Conservation (phyloP, 495 filamentous ascomycete genomes). For the Xylaria longipes region DNA sequence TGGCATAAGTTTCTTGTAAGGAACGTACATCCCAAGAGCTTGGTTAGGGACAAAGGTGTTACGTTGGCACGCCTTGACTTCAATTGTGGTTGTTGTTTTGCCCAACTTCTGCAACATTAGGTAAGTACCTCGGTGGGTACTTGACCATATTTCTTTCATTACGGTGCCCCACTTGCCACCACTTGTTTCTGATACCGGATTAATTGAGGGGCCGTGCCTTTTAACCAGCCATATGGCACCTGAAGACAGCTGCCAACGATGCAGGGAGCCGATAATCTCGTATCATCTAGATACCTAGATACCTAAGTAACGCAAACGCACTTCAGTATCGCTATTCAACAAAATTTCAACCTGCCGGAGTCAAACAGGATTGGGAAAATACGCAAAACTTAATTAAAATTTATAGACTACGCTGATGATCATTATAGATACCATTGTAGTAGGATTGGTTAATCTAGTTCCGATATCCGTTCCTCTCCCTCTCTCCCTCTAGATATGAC, state of each 20-base stretch:
- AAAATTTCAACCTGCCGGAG: not conserved
- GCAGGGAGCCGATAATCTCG: no score
- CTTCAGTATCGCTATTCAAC: no score
- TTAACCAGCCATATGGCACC: no score
- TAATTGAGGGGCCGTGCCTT: no score
- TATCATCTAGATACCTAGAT: no score
- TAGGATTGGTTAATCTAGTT: not conserved
- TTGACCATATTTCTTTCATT: no score
- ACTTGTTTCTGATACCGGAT: no score
- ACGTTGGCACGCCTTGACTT: slow-evolving; percentile 8
- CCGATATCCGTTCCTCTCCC: not conserved
- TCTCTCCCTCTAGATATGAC: not conserved
- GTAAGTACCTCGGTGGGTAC: no score
- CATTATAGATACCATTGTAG: not conserved
- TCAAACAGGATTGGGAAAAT: not conserved
- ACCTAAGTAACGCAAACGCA: no score
- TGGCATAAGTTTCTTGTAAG: not conserved
- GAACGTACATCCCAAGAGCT: not conserved
- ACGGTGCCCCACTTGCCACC: no score
- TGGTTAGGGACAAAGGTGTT: not conserved
- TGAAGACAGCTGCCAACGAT: no score
- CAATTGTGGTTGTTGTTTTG: not conserved
- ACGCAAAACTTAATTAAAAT: not conserved
- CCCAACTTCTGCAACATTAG: no score
- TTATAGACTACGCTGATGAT: not conserved